Evolutionary conservation across 306 rosid genomes (phyloP).

Genomic region (Citrullus amarus): DNA sequence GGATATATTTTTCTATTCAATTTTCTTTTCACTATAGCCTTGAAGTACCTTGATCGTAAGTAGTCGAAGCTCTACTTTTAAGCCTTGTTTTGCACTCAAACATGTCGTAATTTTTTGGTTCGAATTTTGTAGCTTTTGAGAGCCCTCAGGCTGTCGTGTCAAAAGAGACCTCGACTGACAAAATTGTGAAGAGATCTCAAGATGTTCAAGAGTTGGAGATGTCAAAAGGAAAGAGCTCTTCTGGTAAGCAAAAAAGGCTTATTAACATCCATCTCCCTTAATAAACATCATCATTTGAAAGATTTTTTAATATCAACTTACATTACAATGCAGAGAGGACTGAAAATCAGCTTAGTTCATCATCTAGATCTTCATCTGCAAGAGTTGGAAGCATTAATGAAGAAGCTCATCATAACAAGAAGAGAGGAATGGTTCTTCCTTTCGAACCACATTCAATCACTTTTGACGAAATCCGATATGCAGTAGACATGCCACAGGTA

Average conservation of each 20-base stretch:
- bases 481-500: constrained; percentile 58
- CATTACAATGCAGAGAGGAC: constrained; percentile 27
- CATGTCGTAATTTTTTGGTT: background rate
- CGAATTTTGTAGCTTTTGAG: constrained; percentile 7
- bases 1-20: constrained; percentile 24
- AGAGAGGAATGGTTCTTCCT: constrained; percentile 59
- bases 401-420: constrained; percentile 18
- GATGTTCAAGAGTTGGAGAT: constrained; percentile 28
- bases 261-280: background rate
- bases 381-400: constrained; percentile 9
- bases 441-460: constrained; percentile 40
- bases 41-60: constrained; percentile 24
- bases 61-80: background rate
- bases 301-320: background rate
- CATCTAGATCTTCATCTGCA: constrained; percentile 9
- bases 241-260: constrained; percentile 5
- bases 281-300: background rate
- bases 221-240: constrained; percentile 1
- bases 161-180: background rate
- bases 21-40: constrained; percentile 15
- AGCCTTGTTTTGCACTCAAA: background rate
- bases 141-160: constrained; percentile 10
- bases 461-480: constrained; percentile 36
- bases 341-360: constrained; percentile 13
- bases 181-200: constrained; percentile 3